Evolutionary conservation across 2,329 filamentous ascomycete genomes (phyloP).

Genomic region (Coniochaeta pulveracea): DNA sequence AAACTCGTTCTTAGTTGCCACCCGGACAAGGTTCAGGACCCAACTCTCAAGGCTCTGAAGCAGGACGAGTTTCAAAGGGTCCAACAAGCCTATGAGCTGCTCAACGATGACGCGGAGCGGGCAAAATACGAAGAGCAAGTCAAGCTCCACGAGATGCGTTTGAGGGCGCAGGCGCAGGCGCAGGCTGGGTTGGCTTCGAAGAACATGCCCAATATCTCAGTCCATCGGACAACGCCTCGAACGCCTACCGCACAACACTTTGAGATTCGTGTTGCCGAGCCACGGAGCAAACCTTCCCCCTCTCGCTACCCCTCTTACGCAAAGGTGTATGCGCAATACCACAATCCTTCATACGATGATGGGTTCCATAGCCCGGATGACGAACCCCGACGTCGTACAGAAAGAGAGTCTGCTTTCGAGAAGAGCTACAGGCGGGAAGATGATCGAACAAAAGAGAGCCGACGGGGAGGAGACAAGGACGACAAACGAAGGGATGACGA

Average conservation of each 20-base stretch:
- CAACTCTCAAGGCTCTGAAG: conserved; percentile 63
- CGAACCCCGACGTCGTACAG: conserved; percentile 16
- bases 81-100: conserved; percentile 83
- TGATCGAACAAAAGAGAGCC: conserved; percentile 17
- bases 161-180: too few species aligned
- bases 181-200: conserved; percentile 24
- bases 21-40: conserved; percentile 81
- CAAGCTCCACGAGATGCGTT: conserved; percentile 52
- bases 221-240: conserved; percentile 26
- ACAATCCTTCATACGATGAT: conserved; percentile 33
- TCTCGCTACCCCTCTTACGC: conserved; percentile 17
- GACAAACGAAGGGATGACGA: conserved; percentile 10
- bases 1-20: conserved; percentile 84
- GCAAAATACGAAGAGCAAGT: conserved; percentile 69
- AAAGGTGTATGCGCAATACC: conserved; percentile 23
- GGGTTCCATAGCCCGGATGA: conserved; percentile 25
- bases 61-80: conserved; percentile 85
- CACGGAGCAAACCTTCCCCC: conserved; percentile 26
- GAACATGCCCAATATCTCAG: conserved; percentile 30
- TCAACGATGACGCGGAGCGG: conserved; percentile 66
- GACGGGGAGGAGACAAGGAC: conserved; percentile 18
- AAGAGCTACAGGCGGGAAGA: conserved; percentile 28
- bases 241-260: conserved; percentile 21
- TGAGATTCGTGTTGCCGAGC: conserved; percentile 40
- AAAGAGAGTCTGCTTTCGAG: conserved; percentile 21